These are phyloP conservation scores for Nakazawaea wickerhamii DNA, from an alignment of 805 yeast genomes.

Conservation along the genomic window DNA sequence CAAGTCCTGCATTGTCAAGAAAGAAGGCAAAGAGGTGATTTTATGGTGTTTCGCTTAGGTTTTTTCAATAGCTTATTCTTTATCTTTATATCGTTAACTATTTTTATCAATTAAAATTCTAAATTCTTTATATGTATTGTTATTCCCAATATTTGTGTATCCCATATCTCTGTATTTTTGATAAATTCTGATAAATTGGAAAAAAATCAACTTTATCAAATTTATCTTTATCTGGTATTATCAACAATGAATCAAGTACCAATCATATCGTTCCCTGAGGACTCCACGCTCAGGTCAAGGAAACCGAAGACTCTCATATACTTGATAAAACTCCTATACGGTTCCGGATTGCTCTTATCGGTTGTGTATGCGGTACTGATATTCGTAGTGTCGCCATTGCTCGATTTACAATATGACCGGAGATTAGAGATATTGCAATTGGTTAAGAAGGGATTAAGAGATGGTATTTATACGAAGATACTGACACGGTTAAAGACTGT, in stretches of 20 bases:
- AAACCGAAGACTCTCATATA: slow-evolving; percentile 25
- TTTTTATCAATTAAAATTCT: no score
- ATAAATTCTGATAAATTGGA: no score
- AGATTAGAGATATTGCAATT: slow-evolving; percentile 28
- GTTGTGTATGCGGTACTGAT: slow-evolving; percentile 27
- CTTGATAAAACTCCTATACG: slow-evolving; percentile 26
- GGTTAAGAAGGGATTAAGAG: slow-evolving; percentile 25
- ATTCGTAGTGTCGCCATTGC: slow-evolving; percentile 33
- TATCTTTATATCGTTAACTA: background rate
- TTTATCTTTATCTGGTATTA: no score
- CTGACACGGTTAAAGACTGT: slow-evolving; percentile 25
- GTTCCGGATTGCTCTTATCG: slow-evolving; percentile 29
- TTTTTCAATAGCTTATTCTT: background rate
- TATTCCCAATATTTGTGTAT: no score
- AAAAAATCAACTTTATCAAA: background rate
- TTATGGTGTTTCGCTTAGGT: background rate
- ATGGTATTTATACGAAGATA: slow-evolving; percentile 23
- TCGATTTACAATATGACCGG: slow-evolving; percentile 33
- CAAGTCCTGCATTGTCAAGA: slow-evolving; percentile 6
- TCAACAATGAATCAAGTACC: slow-evolving; percentile 16
- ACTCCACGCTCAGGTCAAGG: slow-evolving; percentile 10
- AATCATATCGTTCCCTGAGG: slow-evolving; percentile 30
- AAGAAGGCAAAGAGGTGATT: slow-evolving; percentile 4
- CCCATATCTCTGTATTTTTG: no score
- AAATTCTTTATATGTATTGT: no score